Percentiles rank a stretch among this genome's conserved stretches.
phyloP scores from a whole-genome alignment of 495 filamentous ascomycete species.

The Astrothelium macrocarpum region DNA sequence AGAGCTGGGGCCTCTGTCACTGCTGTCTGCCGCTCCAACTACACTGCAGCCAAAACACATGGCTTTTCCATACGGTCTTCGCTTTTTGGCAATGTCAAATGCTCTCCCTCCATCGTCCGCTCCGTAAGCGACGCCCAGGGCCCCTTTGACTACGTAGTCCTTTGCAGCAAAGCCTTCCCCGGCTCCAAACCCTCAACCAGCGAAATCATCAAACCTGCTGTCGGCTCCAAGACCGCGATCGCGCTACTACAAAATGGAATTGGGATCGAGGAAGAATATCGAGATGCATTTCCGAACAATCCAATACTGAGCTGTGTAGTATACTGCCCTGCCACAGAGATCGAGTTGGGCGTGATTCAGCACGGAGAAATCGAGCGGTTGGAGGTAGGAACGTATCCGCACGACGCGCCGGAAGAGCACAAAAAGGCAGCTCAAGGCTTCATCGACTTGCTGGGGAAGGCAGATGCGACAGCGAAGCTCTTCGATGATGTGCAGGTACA shows the following conservation, averaged over 20 bases:
- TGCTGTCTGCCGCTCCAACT: slow-evolving; percentile 49
- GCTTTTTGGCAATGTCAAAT: slow-evolving; percentile 35
- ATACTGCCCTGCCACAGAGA: slow-evolving; percentile 42
- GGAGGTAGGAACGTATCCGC: slow-evolving; percentile 41
- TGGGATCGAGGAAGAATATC: slow-evolving; percentile 42
- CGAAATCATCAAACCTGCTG: slow-evolving; percentile 34
- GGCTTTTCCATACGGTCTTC: slow-evolving; percentile 45
- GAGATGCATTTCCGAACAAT: slow-evolving; percentile 36
- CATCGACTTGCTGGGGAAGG: slow-evolving; percentile 29
- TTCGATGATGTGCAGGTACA: slow-evolving; percentile 41
- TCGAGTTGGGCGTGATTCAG: slow-evolving; percentile 21
- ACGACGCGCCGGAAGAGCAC: slow-evolving; percentile 21
- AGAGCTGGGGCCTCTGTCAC: slow-evolving; percentile 36
- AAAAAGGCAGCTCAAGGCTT: slow-evolving; percentile 30
- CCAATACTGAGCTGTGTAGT: slow-evolving; percentile 39
- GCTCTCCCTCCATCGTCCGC: slow-evolving; percentile 34
- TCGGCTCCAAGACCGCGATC: slow-evolving; percentile 37
- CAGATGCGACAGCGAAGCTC: slow-evolving; percentile 33
- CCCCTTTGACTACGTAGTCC: slow-evolving; percentile 44
- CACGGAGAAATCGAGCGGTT: slow-evolving; percentile 31
- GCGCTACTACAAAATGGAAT: slow-evolving; percentile 50
- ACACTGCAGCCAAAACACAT: slow-evolving; percentile 34
- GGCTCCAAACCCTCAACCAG: slow-evolving; percentile 29
- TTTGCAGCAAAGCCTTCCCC: slow-evolving; percentile 36
- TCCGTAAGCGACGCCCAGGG: slow-evolving; percentile 32